Percentiles rank a stretch among this genome's conserved stretches.
Evolutionary conservation across 345 rosid species (phyloP).

Genomic region (Clausena lansium): DNA sequence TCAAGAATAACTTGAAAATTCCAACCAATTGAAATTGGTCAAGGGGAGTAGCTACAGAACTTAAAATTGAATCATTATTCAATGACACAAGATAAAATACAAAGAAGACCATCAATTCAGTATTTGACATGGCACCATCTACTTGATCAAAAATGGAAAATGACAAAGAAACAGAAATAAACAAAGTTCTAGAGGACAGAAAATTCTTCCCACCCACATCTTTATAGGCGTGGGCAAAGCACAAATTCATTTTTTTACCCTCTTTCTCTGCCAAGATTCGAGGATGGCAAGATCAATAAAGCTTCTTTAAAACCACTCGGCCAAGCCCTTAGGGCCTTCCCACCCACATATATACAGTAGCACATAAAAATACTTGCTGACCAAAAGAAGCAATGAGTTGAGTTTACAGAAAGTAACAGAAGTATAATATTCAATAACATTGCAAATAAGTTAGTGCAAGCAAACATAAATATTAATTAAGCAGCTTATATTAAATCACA

Average conservation of each 20-base stretch:
- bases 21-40: not conserved
- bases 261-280: too few relatives aligned
- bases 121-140: not conserved
- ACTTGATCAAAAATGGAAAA: not conserved
- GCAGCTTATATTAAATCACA: not conserved
- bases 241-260: too few relatives aligned
- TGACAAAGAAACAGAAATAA: too few relatives aligned
- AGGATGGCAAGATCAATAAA: too few relatives aligned
- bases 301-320: too few relatives aligned
- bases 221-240: too few relatives aligned
- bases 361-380: not conserved
- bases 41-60: not conserved
- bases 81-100: not conserved
- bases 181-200: not conserved
- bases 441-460: not conserved
- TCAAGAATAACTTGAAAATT: not conserved
- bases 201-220: not conserved
- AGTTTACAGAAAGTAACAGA: not conserved
- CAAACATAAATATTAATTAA: not conserved
- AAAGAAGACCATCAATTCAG: not conserved
- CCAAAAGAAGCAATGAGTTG: conserved; percentile 5
- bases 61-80: not conserved
- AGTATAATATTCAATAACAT: not conserved
- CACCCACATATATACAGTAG: not conserved
- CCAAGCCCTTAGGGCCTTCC: too few relatives aligned